phyloP scores from a whole-genome alignment of 1,284 basidiomycete species.

The Tremellales sp. region DNA sequence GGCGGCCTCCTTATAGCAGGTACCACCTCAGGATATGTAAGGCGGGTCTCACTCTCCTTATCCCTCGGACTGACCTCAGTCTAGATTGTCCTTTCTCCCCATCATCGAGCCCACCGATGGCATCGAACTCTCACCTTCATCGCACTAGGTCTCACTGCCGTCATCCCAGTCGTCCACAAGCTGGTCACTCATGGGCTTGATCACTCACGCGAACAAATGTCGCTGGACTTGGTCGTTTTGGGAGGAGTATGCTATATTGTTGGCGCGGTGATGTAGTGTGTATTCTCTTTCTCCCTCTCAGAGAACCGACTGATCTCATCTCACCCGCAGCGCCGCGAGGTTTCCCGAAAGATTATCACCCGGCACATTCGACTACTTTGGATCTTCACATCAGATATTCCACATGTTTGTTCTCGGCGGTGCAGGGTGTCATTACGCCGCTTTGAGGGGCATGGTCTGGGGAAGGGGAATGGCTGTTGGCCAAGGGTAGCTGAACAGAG shows the following conservation, averaged over 20 bases:
- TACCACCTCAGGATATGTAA: slow-evolving; percentile 29
- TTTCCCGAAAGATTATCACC: slow-evolving; percentile 75
- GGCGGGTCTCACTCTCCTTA: slow-evolving; percentile 50
- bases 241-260: slow-evolving; percentile 66
- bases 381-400: slow-evolving; percentile 78
- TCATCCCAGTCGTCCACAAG: slow-evolving; percentile 68
- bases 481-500: too few relatives aligned
- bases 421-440: slow-evolving; percentile 66
- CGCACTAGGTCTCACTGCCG: slow-evolving; percentile 67
- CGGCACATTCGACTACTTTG: slow-evolving; percentile 74
- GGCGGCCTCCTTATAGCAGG: slow-evolving; percentile 29
- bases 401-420: slow-evolving; percentile 76
- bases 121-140: slow-evolving; percentile 78
- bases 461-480: slow-evolving; percentile 24
- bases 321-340: slow-evolving; percentile 62
- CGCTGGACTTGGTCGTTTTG: slow-evolving; percentile 62
- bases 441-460: slow-evolving; percentile 41
- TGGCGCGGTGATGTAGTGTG: slow-evolving; percentile 78
- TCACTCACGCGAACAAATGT: slow-evolving; percentile 60
- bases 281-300: slow-evolving; percentile 36
- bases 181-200: slow-evolving; percentile 58
- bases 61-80: not conserved
- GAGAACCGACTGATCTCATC: slow-evolving; percentile 4
- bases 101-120: slow-evolving; percentile 70
- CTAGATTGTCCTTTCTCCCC: slow-evolving; percentile 74